Evolutionary conservation across 1,284 basidiomycete species (phyloP), one percentile per base, ranked within the genome.

Genomic region (Ustilago loliicola): DNA sequence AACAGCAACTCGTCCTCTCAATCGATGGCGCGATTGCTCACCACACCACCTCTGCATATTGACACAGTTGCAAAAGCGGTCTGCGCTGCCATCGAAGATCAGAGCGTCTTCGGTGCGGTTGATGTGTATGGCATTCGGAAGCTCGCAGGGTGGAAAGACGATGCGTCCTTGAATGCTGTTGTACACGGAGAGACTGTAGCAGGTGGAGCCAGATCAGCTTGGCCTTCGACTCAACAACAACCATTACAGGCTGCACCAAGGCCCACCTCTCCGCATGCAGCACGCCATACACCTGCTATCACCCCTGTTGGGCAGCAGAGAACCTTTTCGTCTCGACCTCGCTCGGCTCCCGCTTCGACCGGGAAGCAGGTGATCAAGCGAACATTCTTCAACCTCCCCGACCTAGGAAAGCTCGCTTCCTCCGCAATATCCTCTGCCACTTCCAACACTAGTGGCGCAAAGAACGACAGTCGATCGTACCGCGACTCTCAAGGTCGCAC

Each of bases 31-130:
- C 91, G 92, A 64, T 91, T 92, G 25, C 87, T 96, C 68, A 90
- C 90, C 13, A 92, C 93, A 61, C 94, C 92, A 29, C 95, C 97
- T 0, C 91, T 99, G 54, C 96, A 99, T 84, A 94, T 98, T 29
- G 96, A 99, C 82, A 95, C 96, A 70, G 94, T 99, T 42, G 96
- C 93, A 1, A 91, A 92, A 80, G 94, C 95, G 0, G 90, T 95
- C 10, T 91, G 91, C 74, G 87, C 76, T 2, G 82, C 87, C 5
- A 87, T 93, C 61, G 87, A 85, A 67, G 76, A 72, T 55, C 87
- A 87, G 3, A 66, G 45, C 32, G 61, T 79, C 8, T 57, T 62
- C 21, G 83, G 83, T 9, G 51, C 73, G 30, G 62, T 83, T 29
- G 77, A 79, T 29, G 61, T 71, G 5, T 64, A 74, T 15, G 69